Evolutionary conservation across 139 green algal species (phyloP).

Genomic region (Chlamydomonas applanata): DNA sequence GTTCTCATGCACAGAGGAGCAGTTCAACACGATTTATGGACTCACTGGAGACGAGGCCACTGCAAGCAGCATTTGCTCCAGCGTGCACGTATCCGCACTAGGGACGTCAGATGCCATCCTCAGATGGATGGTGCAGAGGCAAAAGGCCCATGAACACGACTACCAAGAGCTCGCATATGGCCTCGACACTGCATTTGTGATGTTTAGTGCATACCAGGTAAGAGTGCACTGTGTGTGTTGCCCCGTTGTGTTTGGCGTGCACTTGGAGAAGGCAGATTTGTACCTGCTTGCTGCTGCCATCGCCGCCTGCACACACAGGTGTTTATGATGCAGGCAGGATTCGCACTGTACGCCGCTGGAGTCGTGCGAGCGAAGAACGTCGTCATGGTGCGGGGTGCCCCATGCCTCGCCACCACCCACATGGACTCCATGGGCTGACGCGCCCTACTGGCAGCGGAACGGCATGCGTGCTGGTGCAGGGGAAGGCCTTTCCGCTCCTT

Average conservation of each 20-base stretch:
- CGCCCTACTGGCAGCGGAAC: too few relatives aligned
- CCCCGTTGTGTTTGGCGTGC: too few relatives aligned
- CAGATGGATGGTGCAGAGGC: conserved; percentile 1
- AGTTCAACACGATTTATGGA: too few relatives aligned
- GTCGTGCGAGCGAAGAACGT: conserved; percentile 34
- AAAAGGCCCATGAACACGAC: not conserved
- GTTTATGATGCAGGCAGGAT: conserved; percentile 34
- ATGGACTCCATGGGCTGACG: not conserved
- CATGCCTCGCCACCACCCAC: not conserved
- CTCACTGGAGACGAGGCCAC: not conserved
- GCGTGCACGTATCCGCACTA: not conserved
- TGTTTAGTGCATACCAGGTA: conserved; percentile 26
- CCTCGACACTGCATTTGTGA: conserved; percentile 18
- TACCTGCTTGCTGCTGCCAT: too few relatives aligned
- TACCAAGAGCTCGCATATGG: conserved; percentile 4
- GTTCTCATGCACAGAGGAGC: too few relatives aligned
- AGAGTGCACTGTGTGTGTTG: too few relatives aligned
- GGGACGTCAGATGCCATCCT: conserved; percentile 10
- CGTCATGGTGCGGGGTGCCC: conserved; percentile 1
- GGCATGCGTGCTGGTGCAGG: too few relatives aligned
- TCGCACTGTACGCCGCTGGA: conserved; percentile 33
- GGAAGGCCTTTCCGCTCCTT: too few relatives aligned
- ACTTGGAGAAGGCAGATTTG: too few relatives aligned
- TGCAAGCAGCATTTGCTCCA: not conserved
- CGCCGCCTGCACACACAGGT: not conserved